Conservation (phyloP, 257 asterid genomes). For the Solanum chilense region DNA sequence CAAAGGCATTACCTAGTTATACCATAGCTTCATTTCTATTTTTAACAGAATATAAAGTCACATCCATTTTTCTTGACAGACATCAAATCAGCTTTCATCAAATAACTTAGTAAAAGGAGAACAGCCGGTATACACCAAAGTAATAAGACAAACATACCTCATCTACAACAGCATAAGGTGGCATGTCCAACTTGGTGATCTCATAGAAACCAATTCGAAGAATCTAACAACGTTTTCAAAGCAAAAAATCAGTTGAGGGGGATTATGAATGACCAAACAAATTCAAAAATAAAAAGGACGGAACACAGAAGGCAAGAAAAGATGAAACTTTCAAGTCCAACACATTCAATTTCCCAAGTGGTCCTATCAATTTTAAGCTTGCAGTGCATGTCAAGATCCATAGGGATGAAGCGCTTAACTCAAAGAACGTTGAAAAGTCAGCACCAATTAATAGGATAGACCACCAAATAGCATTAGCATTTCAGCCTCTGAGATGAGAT, state of each 20-base stretch:
- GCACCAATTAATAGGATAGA: neutral
- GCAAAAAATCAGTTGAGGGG: neutral
- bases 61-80: neutral
- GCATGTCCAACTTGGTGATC: conserved; percentile 84
- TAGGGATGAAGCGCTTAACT: neutral
- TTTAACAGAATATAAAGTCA: neutral
- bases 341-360: neutral
- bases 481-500: neutral
- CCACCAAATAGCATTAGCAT: neutral
- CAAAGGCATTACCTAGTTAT: neutral
- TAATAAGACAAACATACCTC: conserved; percentile 38
- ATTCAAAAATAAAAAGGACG: neutral
- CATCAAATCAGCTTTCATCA: neutral
- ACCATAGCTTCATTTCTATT: neutral
- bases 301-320: neutral
- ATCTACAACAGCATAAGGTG: conserved; percentile 88
- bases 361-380: neutral
- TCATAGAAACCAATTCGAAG: conserved; percentile 90
- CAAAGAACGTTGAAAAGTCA: neutral
- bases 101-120: neutral
- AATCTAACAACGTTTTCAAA: conserved; percentile 38
- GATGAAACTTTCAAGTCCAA: neutral
- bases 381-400: neutral
- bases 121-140: neutral
- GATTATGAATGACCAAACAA: neutral